Evolutionary conservation across 768 basidiomycete genomes (phyloP).

Genomic region (Psilocybe cubensis): DNA sequence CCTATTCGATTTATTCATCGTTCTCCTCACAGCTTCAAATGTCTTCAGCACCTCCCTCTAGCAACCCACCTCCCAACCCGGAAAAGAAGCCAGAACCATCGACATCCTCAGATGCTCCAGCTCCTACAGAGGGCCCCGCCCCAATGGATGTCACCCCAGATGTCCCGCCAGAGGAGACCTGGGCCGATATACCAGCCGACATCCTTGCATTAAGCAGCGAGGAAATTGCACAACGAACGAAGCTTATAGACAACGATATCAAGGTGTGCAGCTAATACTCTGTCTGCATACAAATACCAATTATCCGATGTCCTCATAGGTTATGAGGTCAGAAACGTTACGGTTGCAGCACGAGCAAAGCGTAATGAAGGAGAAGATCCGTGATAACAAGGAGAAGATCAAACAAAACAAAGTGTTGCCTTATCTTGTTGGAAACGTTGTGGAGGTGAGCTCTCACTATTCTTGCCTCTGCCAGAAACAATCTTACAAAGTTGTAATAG

Average conservation of each 20-base stretch:
- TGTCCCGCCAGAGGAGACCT: constrained; percentile 72
- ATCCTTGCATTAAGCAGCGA: constrained; percentile 79
- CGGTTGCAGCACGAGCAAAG: constrained; percentile 93
- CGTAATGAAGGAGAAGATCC: constrained; percentile 98
- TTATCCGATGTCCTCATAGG: constrained; percentile 52
- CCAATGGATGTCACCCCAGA: constrained; percentile 82
- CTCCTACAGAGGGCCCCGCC: constrained; percentile 33
- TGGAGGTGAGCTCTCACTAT: constrained; percentile 67
- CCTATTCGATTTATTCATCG: constrained; percentile 14
- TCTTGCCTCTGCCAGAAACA: background rate
- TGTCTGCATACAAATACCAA: background rate
- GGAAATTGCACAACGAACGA: constrained; percentile 86
- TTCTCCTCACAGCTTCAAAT: constrained; percentile 30
- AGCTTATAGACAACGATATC: constrained; percentile 96
- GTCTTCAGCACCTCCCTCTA: constrained; percentile 64
- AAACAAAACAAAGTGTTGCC: constrained; percentile 99
- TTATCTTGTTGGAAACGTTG: constrained; percentile 96
- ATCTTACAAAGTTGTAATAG: constrained; percentile 40
- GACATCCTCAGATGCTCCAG: constrained; percentile 31
- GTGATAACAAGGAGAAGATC: constrained; percentile 97
- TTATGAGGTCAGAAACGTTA: constrained; percentile 94
- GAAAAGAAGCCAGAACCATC: constrained; percentile 56
- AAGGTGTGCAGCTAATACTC: constrained; percentile 55
- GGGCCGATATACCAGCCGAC: constrained; percentile 92
- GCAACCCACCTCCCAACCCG: constrained; percentile 49